Conservation (phyloP, 495 filamentous ascomycete species). For the Clohesyomyces aquaticus region DNA sequence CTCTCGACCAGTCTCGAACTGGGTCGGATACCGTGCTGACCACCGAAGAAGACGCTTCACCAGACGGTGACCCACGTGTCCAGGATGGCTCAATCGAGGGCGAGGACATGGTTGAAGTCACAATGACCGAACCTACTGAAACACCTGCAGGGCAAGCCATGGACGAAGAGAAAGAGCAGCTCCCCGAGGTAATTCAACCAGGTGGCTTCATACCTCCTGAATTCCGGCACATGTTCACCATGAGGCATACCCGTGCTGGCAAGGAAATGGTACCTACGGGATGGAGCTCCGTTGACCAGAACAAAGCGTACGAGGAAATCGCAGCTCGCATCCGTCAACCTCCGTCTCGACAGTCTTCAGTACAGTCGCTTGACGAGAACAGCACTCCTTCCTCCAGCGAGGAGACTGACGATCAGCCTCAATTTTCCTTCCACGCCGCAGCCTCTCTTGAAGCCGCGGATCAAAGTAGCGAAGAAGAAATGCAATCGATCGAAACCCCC, state of each 20-base stretch:
- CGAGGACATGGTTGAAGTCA: slow-evolving; percentile 91
- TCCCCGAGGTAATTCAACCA: slow-evolving; percentile 55
- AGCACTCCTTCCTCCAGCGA: slow-evolving; percentile 33
- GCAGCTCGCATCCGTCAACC: slow-evolving; percentile 54
- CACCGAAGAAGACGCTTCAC: slow-evolving; percentile 73
- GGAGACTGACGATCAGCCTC: slow-evolving; percentile 30
- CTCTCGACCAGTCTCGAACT: slow-evolving; percentile 51
- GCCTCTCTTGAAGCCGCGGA: slow-evolving; percentile 17
- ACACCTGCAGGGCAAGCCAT: slow-evolving; percentile 40
- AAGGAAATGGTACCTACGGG: slow-evolving; percentile 66
- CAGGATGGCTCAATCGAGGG: slow-evolving; percentile 78
- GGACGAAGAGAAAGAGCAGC: slow-evolving; percentile 39
- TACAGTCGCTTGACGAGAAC: slow-evolving; percentile 39
- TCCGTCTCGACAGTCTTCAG: slow-evolving; percentile 43
- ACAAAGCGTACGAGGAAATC: slow-evolving; percentile 60
- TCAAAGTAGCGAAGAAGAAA: slow-evolving; percentile 36
- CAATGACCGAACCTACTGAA: slow-evolving; percentile 68
- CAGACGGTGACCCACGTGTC: slow-evolving; percentile 68
- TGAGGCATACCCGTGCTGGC: slow-evolving; percentile 61
- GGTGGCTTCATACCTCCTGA: slow-evolving; percentile 54
- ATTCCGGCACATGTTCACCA: slow-evolving; percentile 71
- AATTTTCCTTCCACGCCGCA: slow-evolving; percentile 31
- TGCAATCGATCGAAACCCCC: slow-evolving; percentile 21
- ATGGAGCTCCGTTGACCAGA: slow-evolving; percentile 59
- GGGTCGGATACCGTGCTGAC: slow-evolving; percentile 75